These are phyloP conservation scores for Calonectria honghensis DNA, from an alignment of 2,329 filamentous ascomycete genomes.

Conservation along the genomic window DNA sequence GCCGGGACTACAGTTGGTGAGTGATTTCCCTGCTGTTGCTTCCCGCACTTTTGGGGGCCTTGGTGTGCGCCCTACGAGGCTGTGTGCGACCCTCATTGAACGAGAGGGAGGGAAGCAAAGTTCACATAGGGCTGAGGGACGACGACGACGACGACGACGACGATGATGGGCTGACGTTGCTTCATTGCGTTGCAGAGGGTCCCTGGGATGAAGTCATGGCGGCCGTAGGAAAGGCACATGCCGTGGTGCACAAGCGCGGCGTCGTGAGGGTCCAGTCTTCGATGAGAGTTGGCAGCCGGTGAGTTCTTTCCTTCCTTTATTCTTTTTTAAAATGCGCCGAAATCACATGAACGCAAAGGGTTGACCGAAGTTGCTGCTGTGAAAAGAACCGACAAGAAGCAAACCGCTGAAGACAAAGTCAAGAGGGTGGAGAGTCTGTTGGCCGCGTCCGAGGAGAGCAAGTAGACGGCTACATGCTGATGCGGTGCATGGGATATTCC, in stretches of 20 bases:
- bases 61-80: too few relatives aligned
- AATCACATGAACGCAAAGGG: too few relatives aligned
- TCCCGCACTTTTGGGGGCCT: too few relatives aligned
- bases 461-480: slow-evolving; percentile 1
- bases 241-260: slow-evolving; percentile 84
- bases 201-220: slow-evolving; percentile 92
- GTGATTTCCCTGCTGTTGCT: slow-evolving; percentile 57
- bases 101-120: neutral
- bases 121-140: neutral
- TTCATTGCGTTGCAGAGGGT: slow-evolving; percentile 79
- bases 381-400: slow-evolving; percentile 86
- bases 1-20: slow-evolving; percentile 93
- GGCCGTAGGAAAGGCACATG: slow-evolving; percentile 90
- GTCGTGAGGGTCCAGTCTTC: slow-evolving; percentile 90
- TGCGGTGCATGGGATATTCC: too few relatives aligned
- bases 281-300: slow-evolving; percentile 89
- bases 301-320: slow-evolving; percentile 52
- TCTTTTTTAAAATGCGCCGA: too few relatives aligned
- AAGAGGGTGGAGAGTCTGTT: slow-evolving; percentile 74
- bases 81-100: neutral
- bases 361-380: slow-evolving; percentile 26
- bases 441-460: slow-evolving; percentile 50
- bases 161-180: neutral
- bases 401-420: slow-evolving; percentile 88
- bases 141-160: neutral